Conservation (phyloP, 2,329 filamentous ascomycete genomes). For the Phoma herbarum region DNA sequence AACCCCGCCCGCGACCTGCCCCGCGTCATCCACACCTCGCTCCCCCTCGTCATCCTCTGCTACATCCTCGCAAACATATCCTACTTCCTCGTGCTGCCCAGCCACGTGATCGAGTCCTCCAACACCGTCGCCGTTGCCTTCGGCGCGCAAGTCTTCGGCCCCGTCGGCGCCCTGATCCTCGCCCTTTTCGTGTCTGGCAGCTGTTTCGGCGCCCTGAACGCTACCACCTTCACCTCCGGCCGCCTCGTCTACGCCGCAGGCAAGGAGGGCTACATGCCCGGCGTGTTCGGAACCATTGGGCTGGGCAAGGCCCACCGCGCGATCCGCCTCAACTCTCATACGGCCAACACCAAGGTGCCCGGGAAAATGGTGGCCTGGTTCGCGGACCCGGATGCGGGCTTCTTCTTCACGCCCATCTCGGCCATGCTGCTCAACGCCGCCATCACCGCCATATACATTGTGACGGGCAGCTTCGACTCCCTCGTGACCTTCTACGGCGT, state of each 20-base stretch:
- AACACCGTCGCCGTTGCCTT: constrained; percentile 98
- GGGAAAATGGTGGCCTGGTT: constrained; percentile 42
- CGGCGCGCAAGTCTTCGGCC: constrained; percentile 87
- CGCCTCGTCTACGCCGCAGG: constrained; percentile 92
- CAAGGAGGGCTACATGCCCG: constrained; percentile 92
- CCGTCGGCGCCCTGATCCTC: constrained; percentile 80
- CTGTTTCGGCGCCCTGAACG: constrained; percentile 94
- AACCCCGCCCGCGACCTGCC: constrained; percentile 90
- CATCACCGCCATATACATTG: constrained; percentile 79
- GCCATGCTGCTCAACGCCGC: constrained; percentile 83
- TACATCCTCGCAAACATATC: constrained; percentile 92
- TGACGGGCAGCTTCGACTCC: constrained; percentile 89
- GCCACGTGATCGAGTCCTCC: constrained; percentile 79
- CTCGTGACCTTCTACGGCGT: constrained; percentile 97
- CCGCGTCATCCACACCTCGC: constrained; percentile 93
- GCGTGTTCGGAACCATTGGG: constrained; percentile 83
- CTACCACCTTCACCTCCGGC: constrained; percentile 90
- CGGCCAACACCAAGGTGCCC: constrained; percentile 33
- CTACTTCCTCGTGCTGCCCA: constrained; percentile 92
- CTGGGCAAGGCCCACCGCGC: constrained; percentile 60
- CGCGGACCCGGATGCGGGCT: constrained; percentile 72
- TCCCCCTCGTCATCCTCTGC: constrained; percentile 89
- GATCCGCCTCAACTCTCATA: constrained; percentile 41
- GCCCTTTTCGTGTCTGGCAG: constrained; percentile 89
- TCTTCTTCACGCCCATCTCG: constrained; percentile 94